Percentiles rank a stretch among this genome's conserved stretches.
phyloP scores from a whole-genome alignment of 2,329 filamentous ascomycete genomes.

The Talaromyces piceae region DNA sequence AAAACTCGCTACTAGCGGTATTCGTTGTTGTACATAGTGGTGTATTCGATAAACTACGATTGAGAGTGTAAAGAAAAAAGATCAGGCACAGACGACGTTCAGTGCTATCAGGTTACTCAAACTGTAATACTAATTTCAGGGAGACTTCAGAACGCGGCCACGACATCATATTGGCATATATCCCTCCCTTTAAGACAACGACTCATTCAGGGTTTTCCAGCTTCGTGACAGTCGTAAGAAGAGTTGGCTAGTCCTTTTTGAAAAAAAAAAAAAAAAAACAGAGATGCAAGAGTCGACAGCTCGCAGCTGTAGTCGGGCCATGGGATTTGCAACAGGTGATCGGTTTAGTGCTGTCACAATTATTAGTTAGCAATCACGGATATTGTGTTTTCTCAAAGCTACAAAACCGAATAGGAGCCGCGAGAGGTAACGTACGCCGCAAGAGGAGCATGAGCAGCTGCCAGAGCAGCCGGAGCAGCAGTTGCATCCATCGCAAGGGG shows the following conservation, averaged over 20 bases:
- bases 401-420: background rate
- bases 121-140: too few species aligned
- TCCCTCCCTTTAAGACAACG: too few species aligned
- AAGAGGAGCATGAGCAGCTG: slow-evolving; percentile 30
- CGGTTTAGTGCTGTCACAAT: background rate
- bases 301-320: background rate
- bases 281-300: background rate
- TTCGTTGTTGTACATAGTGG: too few species aligned
- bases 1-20: too few species aligned
- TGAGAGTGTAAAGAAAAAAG: too few species aligned
- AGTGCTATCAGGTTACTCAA: too few species aligned
- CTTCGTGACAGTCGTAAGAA: background rate
- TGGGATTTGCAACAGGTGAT: background rate
- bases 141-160: too few species aligned
- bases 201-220: too few species aligned
- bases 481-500: slow-evolving; percentile 34
- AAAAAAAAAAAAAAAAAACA: background rate
- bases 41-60: too few species aligned
- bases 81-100: too few species aligned
- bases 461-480: slow-evolving; percentile 33
- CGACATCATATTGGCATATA: too few species aligned
- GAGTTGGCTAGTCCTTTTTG: background rate
- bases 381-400: too few species aligned
- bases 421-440: slow-evolving; percentile 23
- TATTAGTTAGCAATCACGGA: background rate